Evolutionary conservation across 331 rosid genomes (phyloP).

Genomic region (Rosa hybrid): DNA sequence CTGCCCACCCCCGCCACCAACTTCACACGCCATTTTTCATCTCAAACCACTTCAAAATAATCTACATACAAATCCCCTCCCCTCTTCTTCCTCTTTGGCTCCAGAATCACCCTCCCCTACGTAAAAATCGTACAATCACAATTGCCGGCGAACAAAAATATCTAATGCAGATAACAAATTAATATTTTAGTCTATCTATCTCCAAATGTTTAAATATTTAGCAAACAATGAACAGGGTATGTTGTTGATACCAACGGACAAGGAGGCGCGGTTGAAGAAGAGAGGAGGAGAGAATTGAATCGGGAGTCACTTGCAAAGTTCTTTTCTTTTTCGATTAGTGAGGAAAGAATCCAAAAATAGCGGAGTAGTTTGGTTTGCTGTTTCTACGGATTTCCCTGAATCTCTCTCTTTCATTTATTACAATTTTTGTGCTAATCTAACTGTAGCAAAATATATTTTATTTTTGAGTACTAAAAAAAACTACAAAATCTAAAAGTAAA

Average conservation of each 20-base stretch:
- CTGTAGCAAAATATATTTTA: no score
- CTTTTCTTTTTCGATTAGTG: not conserved
- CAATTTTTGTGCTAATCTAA: no score
- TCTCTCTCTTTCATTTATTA: not conserved
- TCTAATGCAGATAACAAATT: not conserved
- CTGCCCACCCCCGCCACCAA: constrained; percentile 14
- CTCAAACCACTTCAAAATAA: not conserved
- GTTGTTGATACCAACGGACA: not conserved
- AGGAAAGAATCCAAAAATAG: not conserved
- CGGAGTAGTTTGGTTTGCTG: not conserved
- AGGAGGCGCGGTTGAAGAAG: constrained; percentile 1
- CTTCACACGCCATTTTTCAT: constrained; percentile 37
- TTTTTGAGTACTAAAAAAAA: no score
- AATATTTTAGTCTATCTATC: not conserved
- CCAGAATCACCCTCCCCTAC: not conserved
- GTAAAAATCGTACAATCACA: not conserved
- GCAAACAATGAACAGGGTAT: not conserved
- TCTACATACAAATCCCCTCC: not conserved
- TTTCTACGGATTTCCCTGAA: not conserved
- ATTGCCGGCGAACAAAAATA: not conserved
- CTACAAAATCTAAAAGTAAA: no score
- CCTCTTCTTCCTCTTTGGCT: not conserved
- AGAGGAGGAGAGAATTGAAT: not conserved
- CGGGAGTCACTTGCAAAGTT: not conserved
- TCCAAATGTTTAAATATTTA: not conserved